Evolutionary conservation across 2,329 filamentous ascomycete species (phyloP), one percentile per base, ranked within the genome.

Genomic region (Hortaea werneckii): DNA sequence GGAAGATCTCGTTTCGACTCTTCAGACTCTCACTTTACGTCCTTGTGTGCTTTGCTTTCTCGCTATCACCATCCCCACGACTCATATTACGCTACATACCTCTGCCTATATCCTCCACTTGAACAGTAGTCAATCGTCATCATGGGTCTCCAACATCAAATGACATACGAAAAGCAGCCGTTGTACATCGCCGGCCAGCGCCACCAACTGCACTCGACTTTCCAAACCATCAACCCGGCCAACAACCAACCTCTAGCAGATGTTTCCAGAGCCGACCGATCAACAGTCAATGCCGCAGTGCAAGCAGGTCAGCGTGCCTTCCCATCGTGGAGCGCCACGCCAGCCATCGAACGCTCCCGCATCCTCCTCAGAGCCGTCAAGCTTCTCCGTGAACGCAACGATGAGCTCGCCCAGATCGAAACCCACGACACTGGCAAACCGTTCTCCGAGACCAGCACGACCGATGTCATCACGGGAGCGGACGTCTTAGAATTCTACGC

Each of bases 401-500:
- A 94, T 59, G 79, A 81, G 46, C 81, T 94, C 37, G 87, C 87
- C 42, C 75, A 75, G 46, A 72, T 87, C 46, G 87, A 94, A 69
- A 94, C 87, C 1, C 73, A 83, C 58, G 87, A 94, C 65, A 94
- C 87, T 0, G 87, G 88, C 61, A 94, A 94, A 65, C 79, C 87
- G 6, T 90, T 77, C 66, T 83, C 83, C 3, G 87, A 94, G 67
- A 94, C 88, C 3, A 85, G 82, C 44, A 80, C 82, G 0, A 86
- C 94, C 28, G 88, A 95, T 61, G 74, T 94, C 20, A 76, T 82
- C 37, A 92, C 87, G 0, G 87, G 87, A 41, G 85, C 84, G 26
- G 87, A 94, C 64, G 85, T 89, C 29, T 74, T 94, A 49, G 87
- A 92, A 64, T 94, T 88, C 70, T 94, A 85, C 65, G 87, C 86